phyloP scores from a whole-genome alignment of 2,329 filamentous ascomycete species.

The Dothideomycetes sp. region DNA sequence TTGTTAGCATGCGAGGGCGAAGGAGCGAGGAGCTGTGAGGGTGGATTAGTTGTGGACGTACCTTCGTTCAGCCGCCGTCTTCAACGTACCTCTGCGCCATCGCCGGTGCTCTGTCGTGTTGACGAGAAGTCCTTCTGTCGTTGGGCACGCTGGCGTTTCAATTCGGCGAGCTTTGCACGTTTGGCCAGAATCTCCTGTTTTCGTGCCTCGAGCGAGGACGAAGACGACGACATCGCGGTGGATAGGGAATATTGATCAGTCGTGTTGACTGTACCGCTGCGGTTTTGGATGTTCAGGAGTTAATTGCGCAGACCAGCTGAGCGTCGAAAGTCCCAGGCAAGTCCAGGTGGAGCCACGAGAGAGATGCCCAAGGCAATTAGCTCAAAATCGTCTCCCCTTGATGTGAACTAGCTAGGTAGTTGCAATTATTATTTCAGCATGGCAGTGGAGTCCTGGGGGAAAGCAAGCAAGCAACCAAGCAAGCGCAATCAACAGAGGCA shows the following conservation, averaged over 20 bases:
- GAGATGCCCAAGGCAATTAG: no score
- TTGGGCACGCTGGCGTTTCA: conserved; percentile 84
- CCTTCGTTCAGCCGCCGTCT: conserved; percentile 5
- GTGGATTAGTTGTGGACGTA: conserved; percentile 20
- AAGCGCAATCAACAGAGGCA: no score
- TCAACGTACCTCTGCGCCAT: conserved; percentile 57
- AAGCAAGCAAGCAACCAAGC: no score
- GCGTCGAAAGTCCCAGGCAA: no score
- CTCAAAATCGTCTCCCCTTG: no score
- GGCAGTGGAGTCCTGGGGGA: no score
- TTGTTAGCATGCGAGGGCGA: conserved; percentile 60
- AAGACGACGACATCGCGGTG: conserved; percentile 24
- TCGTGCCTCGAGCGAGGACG: conserved; percentile 50
- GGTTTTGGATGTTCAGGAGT: no score
- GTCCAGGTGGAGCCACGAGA: no score
- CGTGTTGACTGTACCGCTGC: no score
- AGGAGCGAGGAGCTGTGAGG: conserved; percentile 54
- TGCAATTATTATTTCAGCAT: no score
- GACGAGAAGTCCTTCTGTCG: conserved; percentile 59
- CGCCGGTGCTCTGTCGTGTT: conserved; percentile 45
- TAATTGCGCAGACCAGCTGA: conserved; percentile 9
- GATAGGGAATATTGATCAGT: no score
- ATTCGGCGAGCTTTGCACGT: conserved; percentile 90
- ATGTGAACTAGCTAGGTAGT: no score
- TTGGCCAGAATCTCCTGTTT: conserved; percentile 96